phyloP scores from a whole-genome alignment of 192 early-diverging fungal species.

The Coemansia sp. region DNA sequence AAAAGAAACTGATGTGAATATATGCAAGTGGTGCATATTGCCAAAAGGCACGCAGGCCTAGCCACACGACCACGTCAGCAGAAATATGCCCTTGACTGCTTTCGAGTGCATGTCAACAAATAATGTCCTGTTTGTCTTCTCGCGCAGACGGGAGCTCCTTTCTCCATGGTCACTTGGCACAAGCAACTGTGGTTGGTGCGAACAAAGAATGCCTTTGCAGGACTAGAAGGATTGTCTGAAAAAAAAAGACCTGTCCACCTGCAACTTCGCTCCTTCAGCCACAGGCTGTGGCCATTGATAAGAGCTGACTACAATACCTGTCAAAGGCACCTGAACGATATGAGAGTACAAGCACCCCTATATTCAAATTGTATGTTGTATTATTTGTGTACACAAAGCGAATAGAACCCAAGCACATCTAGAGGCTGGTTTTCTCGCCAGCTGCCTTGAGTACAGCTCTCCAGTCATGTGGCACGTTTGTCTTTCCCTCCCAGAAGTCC shows the following conservation, averaged over 20 bases:
- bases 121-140: not conserved
- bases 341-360: not conserved
- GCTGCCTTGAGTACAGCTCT: slow-evolving; percentile 25
- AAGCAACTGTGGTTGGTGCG: not conserved
- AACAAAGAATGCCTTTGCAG: not conserved
- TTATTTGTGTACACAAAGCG: not conserved
- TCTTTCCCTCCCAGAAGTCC: slow-evolving; percentile 49
- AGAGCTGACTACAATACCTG: not conserved
- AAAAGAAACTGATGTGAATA: not conserved
- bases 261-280: not conserved
- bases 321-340: not conserved
- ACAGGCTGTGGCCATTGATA: not conserved
- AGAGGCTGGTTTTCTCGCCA: slow-evolving; percentile 23
- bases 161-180: not conserved
- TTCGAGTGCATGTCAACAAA: not conserved
- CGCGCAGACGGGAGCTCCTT: not conserved
- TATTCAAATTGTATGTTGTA: not conserved
- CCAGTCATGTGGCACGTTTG: slow-evolving; percentile 52
- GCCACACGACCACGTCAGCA: not conserved
- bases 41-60: not conserved
- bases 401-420: not conserved
- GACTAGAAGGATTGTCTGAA: not conserved
- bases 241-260: not conserved
- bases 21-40: not conserved
- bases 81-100: not conserved